Evolutionary conservation across 768 basidiomycete genomes (phyloP).

Genomic region (Albatrellus ellisii): DNA sequence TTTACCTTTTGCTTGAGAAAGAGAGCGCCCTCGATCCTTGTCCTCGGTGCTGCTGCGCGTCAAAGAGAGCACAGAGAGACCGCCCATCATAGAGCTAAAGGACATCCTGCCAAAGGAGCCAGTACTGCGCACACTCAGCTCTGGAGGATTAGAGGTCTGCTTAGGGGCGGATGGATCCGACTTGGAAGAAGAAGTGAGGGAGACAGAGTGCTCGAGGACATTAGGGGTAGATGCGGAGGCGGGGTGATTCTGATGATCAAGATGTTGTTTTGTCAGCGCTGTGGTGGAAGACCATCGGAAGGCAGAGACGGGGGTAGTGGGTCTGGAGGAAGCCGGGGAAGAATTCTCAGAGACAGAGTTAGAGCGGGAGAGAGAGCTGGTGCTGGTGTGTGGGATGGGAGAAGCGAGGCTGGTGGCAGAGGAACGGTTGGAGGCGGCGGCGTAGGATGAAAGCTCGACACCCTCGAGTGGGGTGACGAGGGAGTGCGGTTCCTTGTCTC

Average conservation of each 20-base stretch:
- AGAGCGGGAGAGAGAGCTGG: constrained; percentile 14
- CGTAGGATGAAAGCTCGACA: constrained; percentile 18
- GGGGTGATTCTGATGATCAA: constrained; percentile 18
- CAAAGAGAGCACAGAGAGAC: constrained; percentile 51
- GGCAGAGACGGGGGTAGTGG: constrained; percentile 18
- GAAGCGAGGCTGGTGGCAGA: constrained; percentile 13
- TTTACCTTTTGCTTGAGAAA: constrained; percentile 25
- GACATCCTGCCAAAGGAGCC: constrained; percentile 52
- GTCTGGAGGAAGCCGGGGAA: constrained; percentile 15
- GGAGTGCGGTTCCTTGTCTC: not conserved
- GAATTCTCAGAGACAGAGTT: constrained; percentile 14
- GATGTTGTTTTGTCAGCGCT: constrained; percentile 27
- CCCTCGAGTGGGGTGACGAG: constrained; percentile 21
- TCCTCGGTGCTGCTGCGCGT: constrained; percentile 31
- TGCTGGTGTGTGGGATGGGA: constrained; percentile 11
- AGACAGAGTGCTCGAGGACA: constrained; percentile 42
- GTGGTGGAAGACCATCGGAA: constrained; percentile 17
- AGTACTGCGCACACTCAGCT: constrained; percentile 18
- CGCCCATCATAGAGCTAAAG: constrained; percentile 58
- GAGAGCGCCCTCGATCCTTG: constrained; percentile 36
- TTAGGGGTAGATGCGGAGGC: constrained; percentile 31
- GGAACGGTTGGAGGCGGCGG: constrained; percentile 13
- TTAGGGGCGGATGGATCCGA: constrained; percentile 5
- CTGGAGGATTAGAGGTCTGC: constrained; percentile 6
- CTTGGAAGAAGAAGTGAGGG: constrained; percentile 20